Percentiles rank a stretch among this genome's conserved stretches.
These are phyloP conservation scores for Proliferodiscus dingleyae DNA, from an alignment of 2,329 filamentous ascomycete species.

Conservation along the genomic window DNA sequence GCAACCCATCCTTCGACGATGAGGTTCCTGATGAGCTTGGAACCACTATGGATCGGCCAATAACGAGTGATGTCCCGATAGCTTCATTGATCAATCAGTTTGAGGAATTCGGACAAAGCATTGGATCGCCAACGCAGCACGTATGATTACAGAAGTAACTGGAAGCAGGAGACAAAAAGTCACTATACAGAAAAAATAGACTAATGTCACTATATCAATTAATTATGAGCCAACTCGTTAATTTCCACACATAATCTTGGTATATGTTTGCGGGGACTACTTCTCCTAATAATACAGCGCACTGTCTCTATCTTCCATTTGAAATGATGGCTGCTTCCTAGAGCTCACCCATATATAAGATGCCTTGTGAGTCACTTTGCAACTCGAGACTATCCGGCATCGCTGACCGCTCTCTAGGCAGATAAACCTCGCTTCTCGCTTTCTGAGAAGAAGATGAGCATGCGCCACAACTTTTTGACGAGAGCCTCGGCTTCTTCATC, in stretches of 20 bases:
- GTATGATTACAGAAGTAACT: background rate
- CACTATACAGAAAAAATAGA: background rate
- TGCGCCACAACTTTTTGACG: constrained; percentile 95
- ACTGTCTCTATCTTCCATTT: too few relatives aligned
- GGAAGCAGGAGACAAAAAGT: background rate
- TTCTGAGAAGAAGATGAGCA: constrained; percentile 97
- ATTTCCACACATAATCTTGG: background rate
- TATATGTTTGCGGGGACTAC: background rate
- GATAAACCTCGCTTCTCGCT: constrained; percentile 85
- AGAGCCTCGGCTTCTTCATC: constrained; percentile 93
- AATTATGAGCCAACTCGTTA: background rate
- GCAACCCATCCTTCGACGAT: too few relatives aligned
- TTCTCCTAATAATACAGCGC: background rate
- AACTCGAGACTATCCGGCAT: too few relatives aligned
- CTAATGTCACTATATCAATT: background rate
- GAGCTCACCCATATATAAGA: too few relatives aligned
- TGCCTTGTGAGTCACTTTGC: too few relatives aligned
- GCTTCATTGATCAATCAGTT: background rate
- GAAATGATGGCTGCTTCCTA: too few relatives aligned
- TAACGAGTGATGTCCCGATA: too few relatives aligned
- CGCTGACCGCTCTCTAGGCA: too few relatives aligned
- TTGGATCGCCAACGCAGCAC: too few relatives aligned
- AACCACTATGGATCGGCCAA: too few relatives aligned
- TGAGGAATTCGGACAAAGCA: background rate
- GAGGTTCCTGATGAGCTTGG: too few relatives aligned